phyloP scores from a whole-genome alignment of 2,329 filamentous ascomycete species.

The Aspergillus brunneoviolaceus region DNA sequence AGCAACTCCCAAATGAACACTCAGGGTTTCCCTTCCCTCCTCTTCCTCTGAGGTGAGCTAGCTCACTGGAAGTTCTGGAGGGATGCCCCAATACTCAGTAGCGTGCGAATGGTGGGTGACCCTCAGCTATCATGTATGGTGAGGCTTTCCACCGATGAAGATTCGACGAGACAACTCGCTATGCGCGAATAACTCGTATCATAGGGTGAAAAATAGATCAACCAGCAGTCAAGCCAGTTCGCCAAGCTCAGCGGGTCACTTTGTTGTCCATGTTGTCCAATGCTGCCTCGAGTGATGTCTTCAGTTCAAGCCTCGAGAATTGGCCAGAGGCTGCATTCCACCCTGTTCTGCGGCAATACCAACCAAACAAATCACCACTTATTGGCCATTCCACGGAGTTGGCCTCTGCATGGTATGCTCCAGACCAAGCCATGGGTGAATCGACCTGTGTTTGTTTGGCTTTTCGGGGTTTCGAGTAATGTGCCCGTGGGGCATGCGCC shows the following conservation, averaged over 20 bases:
- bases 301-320: background rate
- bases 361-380: slow-evolving; percentile 18
- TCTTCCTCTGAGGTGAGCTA: background rate
- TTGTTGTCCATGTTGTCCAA: background rate
- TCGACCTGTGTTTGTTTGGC: slow-evolving; percentile 3
- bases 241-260: too few relatives aligned
- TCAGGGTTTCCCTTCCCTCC: background rate
- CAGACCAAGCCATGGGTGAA: background rate
- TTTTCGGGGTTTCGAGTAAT: background rate
- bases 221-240: background rate
- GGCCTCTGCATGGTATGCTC: slow-evolving; percentile 17
- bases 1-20: background rate
- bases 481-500: slow-evolving; percentile 9
- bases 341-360: slow-evolving; percentile 5
- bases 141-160: background rate
- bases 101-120: background rate
- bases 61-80: background rate
- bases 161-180: background rate
- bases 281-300: background rate
- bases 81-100: too few relatives aligned
- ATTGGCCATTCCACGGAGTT: slow-evolving; percentile 19
- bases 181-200: background rate
- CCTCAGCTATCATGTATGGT: background rate
- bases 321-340: background rate
- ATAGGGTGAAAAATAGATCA: background rate